These are phyloP conservation scores for Athelia sp. DNA, from an alignment of 1,284 basidiomycete species.

Conservation along the genomic window DNA sequence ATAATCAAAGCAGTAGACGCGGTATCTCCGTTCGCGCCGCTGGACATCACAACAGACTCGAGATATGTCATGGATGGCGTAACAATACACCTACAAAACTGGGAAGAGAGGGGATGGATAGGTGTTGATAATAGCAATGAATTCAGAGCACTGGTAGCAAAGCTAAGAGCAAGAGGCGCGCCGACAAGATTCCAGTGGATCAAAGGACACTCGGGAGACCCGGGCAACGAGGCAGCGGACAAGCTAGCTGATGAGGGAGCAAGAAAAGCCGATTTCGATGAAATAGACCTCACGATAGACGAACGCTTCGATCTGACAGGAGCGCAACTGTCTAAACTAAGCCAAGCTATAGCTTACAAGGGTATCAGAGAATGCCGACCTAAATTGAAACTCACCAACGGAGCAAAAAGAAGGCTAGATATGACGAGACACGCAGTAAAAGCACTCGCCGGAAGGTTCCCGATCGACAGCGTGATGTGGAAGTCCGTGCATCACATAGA, in stretches of 20 bases:
- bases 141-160: constrained; percentile 1
- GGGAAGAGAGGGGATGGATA: constrained; percentile 16
- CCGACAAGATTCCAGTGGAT: constrained; percentile 12
- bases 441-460: constrained; percentile 1
- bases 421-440: constrained; percentile 4
- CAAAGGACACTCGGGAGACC: constrained; percentile 14
- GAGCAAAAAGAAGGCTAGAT: neutral
- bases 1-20: neutral
- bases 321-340: constrained; percentile 15
- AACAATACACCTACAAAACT: constrained; percentile 6
- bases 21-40: neutral
- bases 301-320: constrained; percentile 13
- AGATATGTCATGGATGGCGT: constrained; percentile 8
- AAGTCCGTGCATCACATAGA: constrained; percentile 16
- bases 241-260: constrained; percentile 12
- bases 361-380: constrained; percentile 14
- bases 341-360: constrained; percentile 22
- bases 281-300: constrained; percentile 6
- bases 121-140: constrained; percentile 5
- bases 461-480: constrained; percentile 19
- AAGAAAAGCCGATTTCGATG: constrained; percentile 2
- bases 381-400: neutral
- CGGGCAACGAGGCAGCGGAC: constrained; percentile 18
- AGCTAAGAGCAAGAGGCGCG: constrained; percentile 4
- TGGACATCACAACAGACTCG: constrained; percentile 9